These are phyloP conservation scores for Acorus gramineus DNA, from an alignment of 106 monocot species.

Conservation along the genomic window DNA sequence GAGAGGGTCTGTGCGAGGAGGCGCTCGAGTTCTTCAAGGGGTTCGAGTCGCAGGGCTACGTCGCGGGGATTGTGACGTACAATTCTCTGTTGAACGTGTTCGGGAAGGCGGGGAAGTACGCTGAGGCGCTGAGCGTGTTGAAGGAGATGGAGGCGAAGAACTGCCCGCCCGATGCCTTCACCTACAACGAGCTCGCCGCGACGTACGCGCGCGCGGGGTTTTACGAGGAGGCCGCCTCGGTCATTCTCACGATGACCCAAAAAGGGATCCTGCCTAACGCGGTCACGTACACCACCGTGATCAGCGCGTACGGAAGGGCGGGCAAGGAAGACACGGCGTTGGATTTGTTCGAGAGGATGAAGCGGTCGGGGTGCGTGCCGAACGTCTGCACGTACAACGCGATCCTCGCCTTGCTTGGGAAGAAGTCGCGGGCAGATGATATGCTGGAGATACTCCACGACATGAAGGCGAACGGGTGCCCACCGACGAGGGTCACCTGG, in stretches of 20 bases:
- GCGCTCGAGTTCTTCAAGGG: slow-evolving; percentile 52
- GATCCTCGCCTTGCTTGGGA: slow-evolving; percentile 71
- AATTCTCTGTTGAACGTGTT: slow-evolving; percentile 76
- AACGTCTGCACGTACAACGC: slow-evolving; percentile 80
- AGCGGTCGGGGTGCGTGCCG: slow-evolving; percentile 60
- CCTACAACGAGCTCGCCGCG: slow-evolving; percentile 84
- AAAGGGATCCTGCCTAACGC: slow-evolving; percentile 72
- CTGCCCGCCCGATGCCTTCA: slow-evolving; percentile 50
- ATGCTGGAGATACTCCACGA: slow-evolving; percentile 63
- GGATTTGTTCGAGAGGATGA: slow-evolving; percentile 47
- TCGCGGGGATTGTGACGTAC: slow-evolving; percentile 62
- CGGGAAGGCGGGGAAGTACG: slow-evolving; percentile 70
- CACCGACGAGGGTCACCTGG: slow-evolving; percentile 78
- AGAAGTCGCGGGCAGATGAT: slow-evolving; percentile 52
- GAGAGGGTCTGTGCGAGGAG: slow-evolving; percentile 67
- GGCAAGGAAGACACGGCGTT: slow-evolving; percentile 66
- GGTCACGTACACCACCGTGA: slow-evolving; percentile 77
- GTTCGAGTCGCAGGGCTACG: slow-evolving; percentile 40
- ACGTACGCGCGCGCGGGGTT: slow-evolving; percentile 72
- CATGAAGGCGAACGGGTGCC: slow-evolving; percentile 75
- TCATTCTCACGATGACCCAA: slow-evolving; percentile 57
- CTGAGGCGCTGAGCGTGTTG: slow-evolving; percentile 43
- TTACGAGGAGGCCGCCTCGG: slow-evolving; percentile 43
- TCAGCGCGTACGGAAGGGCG: slow-evolving; percentile 64
- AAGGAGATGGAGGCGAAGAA: slow-evolving; percentile 72